phyloP scores from a whole-genome alignment of 306 rosid species.

The Cucumis sativus region DNA sequence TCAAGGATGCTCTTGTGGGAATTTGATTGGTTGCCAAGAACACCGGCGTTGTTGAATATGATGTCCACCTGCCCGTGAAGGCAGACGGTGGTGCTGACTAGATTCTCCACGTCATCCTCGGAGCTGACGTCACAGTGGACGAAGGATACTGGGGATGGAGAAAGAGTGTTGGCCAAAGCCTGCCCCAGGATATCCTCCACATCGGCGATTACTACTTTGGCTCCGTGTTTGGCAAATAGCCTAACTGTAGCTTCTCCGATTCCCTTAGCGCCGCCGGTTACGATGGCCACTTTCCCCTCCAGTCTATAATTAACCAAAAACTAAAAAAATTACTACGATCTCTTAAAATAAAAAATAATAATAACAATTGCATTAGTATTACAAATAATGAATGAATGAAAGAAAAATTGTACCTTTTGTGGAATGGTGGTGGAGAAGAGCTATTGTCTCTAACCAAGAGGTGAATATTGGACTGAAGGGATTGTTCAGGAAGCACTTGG shows the following conservation, averaged over 20 bases:
- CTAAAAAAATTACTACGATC: no score
- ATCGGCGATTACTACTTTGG: slow-evolving; percentile 69
- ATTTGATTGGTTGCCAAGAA: slow-evolving; percentile 55
- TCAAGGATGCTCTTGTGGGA: slow-evolving; percentile 51
- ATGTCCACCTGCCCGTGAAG: slow-evolving; percentile 61
- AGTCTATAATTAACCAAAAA: slow-evolving; percentile 21
- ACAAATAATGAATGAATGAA: no score
- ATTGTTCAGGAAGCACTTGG: slow-evolving; percentile 44
- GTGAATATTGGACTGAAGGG: slow-evolving; percentile 34
- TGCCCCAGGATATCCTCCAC: slow-evolving; percentile 44
- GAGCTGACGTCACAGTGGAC: slow-evolving; percentile 59
- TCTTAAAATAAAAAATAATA: no score
- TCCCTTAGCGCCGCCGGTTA: slow-evolving; percentile 79
- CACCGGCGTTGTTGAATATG: slow-evolving; percentile 80
- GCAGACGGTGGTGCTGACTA: slow-evolving; percentile 31
- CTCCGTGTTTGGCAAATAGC: slow-evolving; percentile 64
- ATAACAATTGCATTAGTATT: no score
- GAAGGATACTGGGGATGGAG: slow-evolving; percentile 32
- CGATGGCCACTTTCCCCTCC: slow-evolving; percentile 78
- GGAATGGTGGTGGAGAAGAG: slow-evolving; percentile 20
- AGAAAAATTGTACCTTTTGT: slow-evolving; percentile 30
- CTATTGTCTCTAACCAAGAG: slow-evolving; percentile 25
- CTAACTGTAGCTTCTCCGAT: slow-evolving; percentile 73
- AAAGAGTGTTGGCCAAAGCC: slow-evolving; percentile 36
- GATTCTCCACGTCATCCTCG: slow-evolving; percentile 50